Conservation (phyloP, 225 moss, liverwort and hornwort genomes). For the Marchantia paleacea region DNA sequence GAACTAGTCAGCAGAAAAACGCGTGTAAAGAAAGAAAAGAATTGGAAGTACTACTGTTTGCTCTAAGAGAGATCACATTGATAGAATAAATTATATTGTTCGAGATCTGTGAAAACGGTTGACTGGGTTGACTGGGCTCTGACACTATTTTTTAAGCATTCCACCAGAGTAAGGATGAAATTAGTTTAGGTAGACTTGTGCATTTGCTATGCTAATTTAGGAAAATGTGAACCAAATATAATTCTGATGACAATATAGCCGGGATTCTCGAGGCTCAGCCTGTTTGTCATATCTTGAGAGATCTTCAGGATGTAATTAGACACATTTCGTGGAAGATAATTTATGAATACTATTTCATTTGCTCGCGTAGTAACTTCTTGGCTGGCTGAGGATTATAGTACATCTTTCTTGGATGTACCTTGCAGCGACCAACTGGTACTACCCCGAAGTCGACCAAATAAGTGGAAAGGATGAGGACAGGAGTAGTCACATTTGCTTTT, state of each 20-base stretch:
- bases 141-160: too few relatives aligned
- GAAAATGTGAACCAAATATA: too few relatives aligned
- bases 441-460: conserved; percentile 63
- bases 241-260: too few relatives aligned
- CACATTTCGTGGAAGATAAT: too few relatives aligned
- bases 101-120: neutral
- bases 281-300: too few relatives aligned
- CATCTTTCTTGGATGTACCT: conserved; percentile 42
- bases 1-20: neutral
- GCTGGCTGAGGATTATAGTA: neutral
- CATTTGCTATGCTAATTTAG: too few relatives aligned
- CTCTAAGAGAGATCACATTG: neutral
- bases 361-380: too few relatives aligned
- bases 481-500: conserved; percentile 68
- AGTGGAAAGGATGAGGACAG: conserved; percentile 66
- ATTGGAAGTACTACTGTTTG: neutral
- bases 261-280: too few relatives aligned
- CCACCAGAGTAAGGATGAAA: too few relatives aligned
- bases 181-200: too few relatives aligned
- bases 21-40: neutral
- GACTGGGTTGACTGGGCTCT: neutral
- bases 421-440: conserved; percentile 69
- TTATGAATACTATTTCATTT: too few relatives aligned
- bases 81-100: neutral
- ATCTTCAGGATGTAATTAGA: too few relatives aligned